Conservation (phyloP, 2,329 filamentous ascomycete species). For the Erysiphe neolycopersici region DNA sequence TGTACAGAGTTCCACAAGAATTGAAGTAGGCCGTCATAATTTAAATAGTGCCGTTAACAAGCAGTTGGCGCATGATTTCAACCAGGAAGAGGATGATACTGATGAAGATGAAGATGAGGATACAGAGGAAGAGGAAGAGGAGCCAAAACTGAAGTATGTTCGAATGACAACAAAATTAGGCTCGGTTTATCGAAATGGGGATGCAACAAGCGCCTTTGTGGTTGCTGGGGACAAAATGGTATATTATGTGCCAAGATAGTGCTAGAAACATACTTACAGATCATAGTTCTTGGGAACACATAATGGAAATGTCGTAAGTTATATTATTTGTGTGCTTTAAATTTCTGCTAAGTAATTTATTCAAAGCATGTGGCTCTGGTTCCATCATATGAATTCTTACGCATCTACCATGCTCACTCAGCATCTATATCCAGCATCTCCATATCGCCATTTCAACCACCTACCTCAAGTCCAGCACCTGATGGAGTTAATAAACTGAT, state of each 20-base stretch:
- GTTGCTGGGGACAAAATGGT: constrained; percentile 96
- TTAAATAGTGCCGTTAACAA: constrained; percentile 5
- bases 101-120: constrained; percentile 22
- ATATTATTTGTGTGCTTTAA: background rate
- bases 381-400: constrained; percentile 53
- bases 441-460: constrained; percentile 60
- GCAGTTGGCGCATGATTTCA: too few species aligned
- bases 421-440: constrained; percentile 78
- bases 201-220: constrained; percentile 76
- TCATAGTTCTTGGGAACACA: constrained; percentile 69
- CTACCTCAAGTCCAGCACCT: constrained; percentile 17
- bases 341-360: background rate
- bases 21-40: constrained; percentile 5
- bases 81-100: constrained; percentile 3
- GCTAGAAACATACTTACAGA: background rate
- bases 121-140: constrained; percentile 65
- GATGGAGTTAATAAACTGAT: constrained; percentile 14
- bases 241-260: constrained; percentile 10
- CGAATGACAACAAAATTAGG: constrained; percentile 58
- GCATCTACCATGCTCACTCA: constrained; percentile 76
- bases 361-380: constrained; percentile 58
- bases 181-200: constrained; percentile 72
- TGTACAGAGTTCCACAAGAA: constrained; percentile 2
- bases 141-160: constrained; percentile 81
- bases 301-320: constrained; percentile 75